phyloP scores from a whole-genome alignment of 192 early-diverging fungal genomes.

The Umbelopsis sp. region DNA sequence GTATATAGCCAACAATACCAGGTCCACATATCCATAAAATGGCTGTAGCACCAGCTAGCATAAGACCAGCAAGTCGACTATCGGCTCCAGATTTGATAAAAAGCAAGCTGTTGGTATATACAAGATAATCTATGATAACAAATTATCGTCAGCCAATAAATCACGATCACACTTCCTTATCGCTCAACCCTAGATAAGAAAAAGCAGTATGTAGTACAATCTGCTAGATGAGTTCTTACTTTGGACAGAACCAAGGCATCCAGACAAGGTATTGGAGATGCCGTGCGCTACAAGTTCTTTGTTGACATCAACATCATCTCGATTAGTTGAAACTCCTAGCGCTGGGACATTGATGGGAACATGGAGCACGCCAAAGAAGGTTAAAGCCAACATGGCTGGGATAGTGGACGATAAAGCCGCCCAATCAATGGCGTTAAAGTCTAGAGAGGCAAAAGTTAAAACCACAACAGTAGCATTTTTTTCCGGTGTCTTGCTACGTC shows the following conservation, averaged over 20 bases:
- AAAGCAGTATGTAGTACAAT: not conserved
- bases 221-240: conserved; percentile 48
- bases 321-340: conserved; percentile 86
- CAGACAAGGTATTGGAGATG: conserved; percentile 82
- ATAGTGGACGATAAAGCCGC: conserved; percentile 63
- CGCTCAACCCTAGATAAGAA: no score
- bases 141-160: no score
- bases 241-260: conserved; percentile 76
- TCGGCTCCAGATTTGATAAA: conserved; percentile 93
- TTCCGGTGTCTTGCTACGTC: not conserved
- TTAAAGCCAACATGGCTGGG: conserved; percentile 90
- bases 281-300: conserved; percentile 93
- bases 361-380: conserved; percentile 95
- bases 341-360: conserved; percentile 98
- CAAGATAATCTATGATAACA: conserved; percentile 72
- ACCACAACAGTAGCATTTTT: no score
- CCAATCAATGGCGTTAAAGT: conserved; percentile 70
- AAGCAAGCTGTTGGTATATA: conserved; percentile 90
- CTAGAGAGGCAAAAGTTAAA: conserved; percentile 32
- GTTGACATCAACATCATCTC: conserved; percentile 88
- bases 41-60: conserved; percentile 77
- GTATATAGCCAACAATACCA: conserved; percentile 88
- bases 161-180: no score
- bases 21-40: conserved; percentile 82
- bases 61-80: conserved; percentile 80